These are phyloP conservation scores for Yamadazyma takamatsuzukensis DNA, from an alignment of 805 yeast species.

Conservation along the genomic window DNA sequence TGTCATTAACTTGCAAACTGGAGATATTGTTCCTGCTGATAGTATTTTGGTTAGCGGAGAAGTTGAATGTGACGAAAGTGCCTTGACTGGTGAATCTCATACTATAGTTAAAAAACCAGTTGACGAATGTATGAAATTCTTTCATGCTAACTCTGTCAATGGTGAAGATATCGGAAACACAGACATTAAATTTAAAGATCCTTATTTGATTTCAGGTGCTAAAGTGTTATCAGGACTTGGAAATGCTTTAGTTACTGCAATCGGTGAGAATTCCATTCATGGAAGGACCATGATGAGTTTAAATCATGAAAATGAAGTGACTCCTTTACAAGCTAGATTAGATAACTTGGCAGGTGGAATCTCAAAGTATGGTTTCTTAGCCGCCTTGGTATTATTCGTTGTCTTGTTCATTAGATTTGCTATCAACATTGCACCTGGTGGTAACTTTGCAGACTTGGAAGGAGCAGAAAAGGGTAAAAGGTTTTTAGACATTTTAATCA, in stretches of 20 bases:
- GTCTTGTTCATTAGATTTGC: slow-evolving; percentile 76
- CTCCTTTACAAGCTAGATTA: slow-evolving; percentile 85
- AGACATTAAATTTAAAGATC: slow-evolving; percentile 54
- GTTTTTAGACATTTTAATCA: slow-evolving; percentile 81
- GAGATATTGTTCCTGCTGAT: slow-evolving; percentile 92
- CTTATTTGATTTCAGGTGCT: slow-evolving; percentile 90
- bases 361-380: slow-evolving; percentile 88
- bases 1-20: slow-evolving; percentile 76
- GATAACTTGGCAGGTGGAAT: slow-evolving; percentile 86
- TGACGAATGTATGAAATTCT: slow-evolving; percentile 18
- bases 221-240: slow-evolving; percentile 84
- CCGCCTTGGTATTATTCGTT: slow-evolving; percentile 76
- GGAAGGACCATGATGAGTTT: slow-evolving; percentile 88
- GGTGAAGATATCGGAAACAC: slow-evolving; percentile 40
- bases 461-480: slow-evolving; percentile 78
- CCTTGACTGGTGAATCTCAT: slow-evolving; percentile 91
- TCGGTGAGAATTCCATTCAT: slow-evolving; percentile 84
- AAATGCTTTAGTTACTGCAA: slow-evolving; percentile 80
- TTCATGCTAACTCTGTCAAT: slow-evolving; percentile 21
- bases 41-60: slow-evolving; percentile 69
- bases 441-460: slow-evolving; percentile 39
- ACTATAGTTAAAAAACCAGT: slow-evolving; percentile 71
- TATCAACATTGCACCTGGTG: slow-evolving; percentile 54
- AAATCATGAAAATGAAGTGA: slow-evolving; percentile 70
- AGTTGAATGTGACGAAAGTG: slow-evolving; percentile 86